Evolutionary conservation across 371 early-diverging fungal genomes (phyloP), one percentile per base, ranked within the genome.

Genomic region (Apophysomyces trapeziformis): DNA sequence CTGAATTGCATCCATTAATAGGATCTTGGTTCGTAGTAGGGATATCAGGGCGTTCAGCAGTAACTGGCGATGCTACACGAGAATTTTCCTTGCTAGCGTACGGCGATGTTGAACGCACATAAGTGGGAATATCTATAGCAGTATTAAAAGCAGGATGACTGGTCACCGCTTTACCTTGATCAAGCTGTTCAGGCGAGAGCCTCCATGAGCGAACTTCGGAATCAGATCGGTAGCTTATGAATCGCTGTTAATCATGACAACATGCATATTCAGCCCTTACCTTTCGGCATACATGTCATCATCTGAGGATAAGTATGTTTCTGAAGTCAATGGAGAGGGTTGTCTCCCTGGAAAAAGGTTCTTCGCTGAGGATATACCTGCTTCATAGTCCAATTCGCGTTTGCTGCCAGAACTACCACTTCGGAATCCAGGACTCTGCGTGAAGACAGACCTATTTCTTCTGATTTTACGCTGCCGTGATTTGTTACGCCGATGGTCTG

Each of bases 71-170:
- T 38, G 60, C 47, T 32, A 65, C 50, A 58, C 38, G 26, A 35
- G 38, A 37, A n/a, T 14, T 39, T 8, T 64, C 56, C 36, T 50
- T 50, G 54, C 54, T 21, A 50, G 21, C 35, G 21, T 50, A 50
- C 7, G 54, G 54, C 4, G 54, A 50, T 7, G 21, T 26, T 50
- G 54, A 50, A 21, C 65, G 69, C 4, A 67, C 69, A 35, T 69
- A 73, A 11, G 73, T 64, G 9, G 73, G 73, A 21, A 69, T 73
- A 62, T 73, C 73, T 64, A 35, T 32, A 32, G 39, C 7, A 32
- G 9, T 26, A 50, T 50, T 18, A 8, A 50, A 50, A n/a, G 21
- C 16, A 12, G 13, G 46, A n/a, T 13, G 16, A 18, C 4, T 50
- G n/a, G 16, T 21, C 32, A 4, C 0, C 9, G 13, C 18, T 47